Conservation (phyloP, 495 filamentous ascomycete species). For the Aspergillus biplanus region DNA sequence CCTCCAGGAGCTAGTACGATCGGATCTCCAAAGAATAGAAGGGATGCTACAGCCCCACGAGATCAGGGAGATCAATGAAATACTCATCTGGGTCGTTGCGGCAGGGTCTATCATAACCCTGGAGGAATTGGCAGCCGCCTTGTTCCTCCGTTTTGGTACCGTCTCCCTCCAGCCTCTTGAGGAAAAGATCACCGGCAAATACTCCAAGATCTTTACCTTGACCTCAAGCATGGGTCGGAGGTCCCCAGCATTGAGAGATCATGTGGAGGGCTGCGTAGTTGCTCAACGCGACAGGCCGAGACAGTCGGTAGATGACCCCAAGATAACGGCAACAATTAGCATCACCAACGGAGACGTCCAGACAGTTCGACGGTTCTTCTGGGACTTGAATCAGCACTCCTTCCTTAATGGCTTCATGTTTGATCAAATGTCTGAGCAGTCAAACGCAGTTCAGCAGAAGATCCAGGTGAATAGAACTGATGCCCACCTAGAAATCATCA, state of each 20-base stretch:
- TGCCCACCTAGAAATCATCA: slow-evolving; percentile 25
- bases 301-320: slow-evolving; percentile 25
- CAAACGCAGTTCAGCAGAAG: not conserved
- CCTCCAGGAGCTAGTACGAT: slow-evolving; percentile 17
- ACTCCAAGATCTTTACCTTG: slow-evolving; percentile 27
- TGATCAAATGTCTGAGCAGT: not conserved
- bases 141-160: slow-evolving; percentile 24
- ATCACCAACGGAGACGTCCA: slow-evolving; percentile 28
- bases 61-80: slow-evolving; percentile 32
- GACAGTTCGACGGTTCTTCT: slow-evolving; percentile 28
- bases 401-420: slow-evolving; percentile 17
- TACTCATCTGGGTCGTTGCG: slow-evolving; percentile 31
- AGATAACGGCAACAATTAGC: slow-evolving; percentile 28
- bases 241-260: slow-evolving; percentile 10
- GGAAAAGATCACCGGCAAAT: slow-evolving; percentile 28
- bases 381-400: slow-evolving; percentile 25
- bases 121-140: slow-evolving; percentile 23
- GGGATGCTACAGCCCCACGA: slow-evolving; percentile 22
- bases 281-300: slow-evolving; percentile 22
- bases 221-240: not conserved
- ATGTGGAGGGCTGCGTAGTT: slow-evolving; percentile 22
- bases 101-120: slow-evolving; percentile 9
- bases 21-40: slow-evolving; percentile 25
- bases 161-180: slow-evolving; percentile 26
- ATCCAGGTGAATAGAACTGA: slow-evolving; percentile 30